Evolutionary conservation across 345 rosid species (phyloP), one percentile per base, ranked within the genome.

Genomic region (Toxicodendron radicans): DNA sequence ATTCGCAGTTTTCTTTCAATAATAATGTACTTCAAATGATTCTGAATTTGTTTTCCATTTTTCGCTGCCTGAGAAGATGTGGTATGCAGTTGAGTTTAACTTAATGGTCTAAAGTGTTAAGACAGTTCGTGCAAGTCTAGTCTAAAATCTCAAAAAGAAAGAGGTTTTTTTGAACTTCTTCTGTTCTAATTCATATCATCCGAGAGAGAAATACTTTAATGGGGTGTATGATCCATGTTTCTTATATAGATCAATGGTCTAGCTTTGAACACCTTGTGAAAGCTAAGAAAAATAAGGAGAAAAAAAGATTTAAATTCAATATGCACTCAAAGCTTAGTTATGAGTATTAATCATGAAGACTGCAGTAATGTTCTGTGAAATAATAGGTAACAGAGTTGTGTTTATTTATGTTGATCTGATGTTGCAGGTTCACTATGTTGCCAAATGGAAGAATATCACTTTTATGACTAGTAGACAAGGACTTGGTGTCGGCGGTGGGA

Each of bases 391-490:
- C 14, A 11, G 27, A 11, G 10, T 60, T 1, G 21, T 14, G 16
- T 13, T 38, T 38, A 38, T 38, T 1, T 38, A 38, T 38, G 43
- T 38, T 38, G 5, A 38, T 38, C 43, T 38, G 43, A 38, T 38
- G 8, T 6, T 75, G 68, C 73, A 95, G 99, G 90, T 95, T 76
- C 99, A 95, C 81, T 95, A 91, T 79, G 99, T 92, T 81, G 97
- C 99, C 9, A 92, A 91, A 85, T 95, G 99, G 99, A 95, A 81
- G 76, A 93, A 91, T 72, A 81, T 95, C 64, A 95, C 97, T 24
- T 95, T 95, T 82, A 95, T 95, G 99, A 95, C 99, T 14, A 95
- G 97, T 76, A 87, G 99, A 66, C 97, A 95, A 81, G 99, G 99
- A 71, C 84, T 91, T 10, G 97, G 99, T 4, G 95, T 95, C 73